Base-by-base conservation (phyloP, 345 rosid genomes). In the Arabis hirsuta region DNA sequence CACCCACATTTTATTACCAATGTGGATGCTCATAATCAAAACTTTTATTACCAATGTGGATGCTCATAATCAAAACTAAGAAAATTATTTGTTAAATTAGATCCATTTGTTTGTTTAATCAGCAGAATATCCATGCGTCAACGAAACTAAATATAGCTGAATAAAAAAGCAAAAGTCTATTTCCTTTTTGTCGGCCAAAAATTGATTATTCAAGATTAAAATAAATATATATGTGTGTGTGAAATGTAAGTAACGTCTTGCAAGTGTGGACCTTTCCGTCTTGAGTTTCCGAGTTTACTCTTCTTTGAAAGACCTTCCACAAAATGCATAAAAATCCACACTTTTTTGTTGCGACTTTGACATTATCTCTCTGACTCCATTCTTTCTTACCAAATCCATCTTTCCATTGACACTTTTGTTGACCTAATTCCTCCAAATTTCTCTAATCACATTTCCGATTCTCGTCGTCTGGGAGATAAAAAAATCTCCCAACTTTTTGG, bases 201-300 rank as follows among this genome's bases (percentile, higher is more conserved):
- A 50, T 1, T 59, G 24, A 0, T 42, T 24, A 27, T 7, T 27
- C 16, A 38, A 14, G 12, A 22, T 16, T 16, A 0, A 56, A 11
- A 12, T 14, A 26, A 45, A 14, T n/a, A 63, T 27, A 42, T 27
- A 26, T 68, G 44, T 62, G 53, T 62, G 59, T 61, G 69, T 54
- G 69, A 26, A 34, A 60, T 62, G 65, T 69, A 76, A 69, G 79
- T 63, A 76, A 61, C 75, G 71, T 76, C 74, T 62, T 55, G 53
- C 45, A 69, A 67, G 59, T 62, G 70, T 69, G 59, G 70, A 58
- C 72, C 67, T 76, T 76, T 69, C 50, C 60, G 74, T 69, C 65
- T 46, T 46, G 65, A 36, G 69, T 45, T 38, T 69, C 57, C 39
- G 46, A 69, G 79, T 69, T 61, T 62, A 11, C 65, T 80, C 62